Base-by-base conservation (phyloP, 345 rosid genomes). In the Eucalyptus polyanthemos region DNA sequence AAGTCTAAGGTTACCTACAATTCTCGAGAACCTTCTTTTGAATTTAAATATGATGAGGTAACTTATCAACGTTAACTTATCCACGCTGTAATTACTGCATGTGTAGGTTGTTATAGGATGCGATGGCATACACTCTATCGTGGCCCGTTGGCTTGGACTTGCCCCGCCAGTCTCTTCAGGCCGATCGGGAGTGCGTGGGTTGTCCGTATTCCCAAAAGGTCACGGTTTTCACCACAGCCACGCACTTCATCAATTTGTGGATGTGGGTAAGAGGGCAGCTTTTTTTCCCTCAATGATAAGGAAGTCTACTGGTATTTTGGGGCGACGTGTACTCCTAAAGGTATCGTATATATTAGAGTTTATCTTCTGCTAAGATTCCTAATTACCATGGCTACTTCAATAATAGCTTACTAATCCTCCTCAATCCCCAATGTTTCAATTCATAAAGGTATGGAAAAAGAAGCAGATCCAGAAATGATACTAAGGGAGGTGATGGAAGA, bases 91-190 rank as follows among this genome's bases (percentile, higher is more conserved):
- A 87, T 44, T 24, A 60, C 14, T 12, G 69, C 12, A 60, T 6
- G 6, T 62, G 25, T 87, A 93, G 93, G 88, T 88, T 37, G 58
- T 94, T 86, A 91, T 94, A 80, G 95, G 95, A 29, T 94, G 95
- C 11, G 95, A 93, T 50, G 94, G 96, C 85, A 89, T 91, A 51
- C 90, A 90, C 80, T 93, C 92, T 6, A 51, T 54, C 34, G 92
- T 93, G 51, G 94, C 93, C 21, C 47, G 60, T 2, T 91, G 91
- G 94, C 53, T 94, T 21, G 95, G 94, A 34, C 93, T 94, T 2
- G 16, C 91, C 6, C 76, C 34, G 17, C 91, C 92, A 6, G 85
- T 90, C 14, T 54, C 89, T 72, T 89, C 93, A 2, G 94, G 96
- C 6, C 88, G 93, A 89, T 87, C 89, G 5, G 93, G 89, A 1